Evolutionary conservation across 768 basidiomycete species (phyloP).

Genomic region (Tricholoma bakamatsutake): DNA sequence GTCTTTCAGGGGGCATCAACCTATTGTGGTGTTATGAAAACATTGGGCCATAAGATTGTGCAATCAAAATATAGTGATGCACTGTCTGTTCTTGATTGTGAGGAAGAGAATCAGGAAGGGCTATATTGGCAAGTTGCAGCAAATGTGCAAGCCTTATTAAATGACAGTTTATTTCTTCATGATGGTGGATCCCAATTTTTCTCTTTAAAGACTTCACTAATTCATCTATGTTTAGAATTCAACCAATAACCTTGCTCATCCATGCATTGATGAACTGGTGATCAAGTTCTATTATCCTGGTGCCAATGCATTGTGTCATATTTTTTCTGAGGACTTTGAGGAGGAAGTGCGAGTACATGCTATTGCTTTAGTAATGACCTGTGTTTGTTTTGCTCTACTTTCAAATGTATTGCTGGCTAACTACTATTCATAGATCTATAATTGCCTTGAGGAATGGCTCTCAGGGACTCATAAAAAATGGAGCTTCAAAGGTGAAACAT

Average conservation of each 20-base stretch:
- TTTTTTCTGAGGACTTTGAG: constrained; percentile 7
- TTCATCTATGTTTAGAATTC: background rate
- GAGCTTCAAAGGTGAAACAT: constrained; percentile 2
- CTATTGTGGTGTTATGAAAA: background rate
- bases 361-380: constrained; percentile 9
- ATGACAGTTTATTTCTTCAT: background rate
- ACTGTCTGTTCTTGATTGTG: background rate
- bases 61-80: background rate
- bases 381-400: background rate
- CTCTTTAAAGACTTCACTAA: background rate
- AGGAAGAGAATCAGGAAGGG: background rate
- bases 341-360: constrained; percentile 5
- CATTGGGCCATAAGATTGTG: background rate
- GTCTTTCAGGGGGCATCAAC: constrained; percentile 1
- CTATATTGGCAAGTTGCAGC: background rate
- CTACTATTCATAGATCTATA: background rate
- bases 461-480: background rate
- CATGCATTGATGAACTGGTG: constrained; percentile 4
- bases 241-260: constrained; percentile 6
- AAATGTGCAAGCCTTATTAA: background rate
- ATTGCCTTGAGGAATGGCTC: background rate
- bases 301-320: background rate
- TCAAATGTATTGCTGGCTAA: background rate
- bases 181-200: background rate
- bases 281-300: constrained; percentile 6